A percentile compares a stretch with the other conserved stretches of the same genome.
Conservation (phyloP, 306 rosid species). For the Datisca glomerata region DNA sequence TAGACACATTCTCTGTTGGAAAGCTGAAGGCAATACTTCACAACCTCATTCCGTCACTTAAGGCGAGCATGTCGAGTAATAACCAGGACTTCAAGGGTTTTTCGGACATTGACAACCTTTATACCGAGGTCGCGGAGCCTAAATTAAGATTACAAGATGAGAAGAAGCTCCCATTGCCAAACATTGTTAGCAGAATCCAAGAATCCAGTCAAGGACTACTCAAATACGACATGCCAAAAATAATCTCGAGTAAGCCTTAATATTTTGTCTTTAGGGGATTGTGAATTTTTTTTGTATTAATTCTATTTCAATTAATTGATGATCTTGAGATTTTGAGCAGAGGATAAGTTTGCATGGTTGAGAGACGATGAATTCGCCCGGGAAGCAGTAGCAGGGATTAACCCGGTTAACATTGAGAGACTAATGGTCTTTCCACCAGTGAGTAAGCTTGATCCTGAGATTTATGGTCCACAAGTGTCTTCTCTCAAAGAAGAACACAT, state of each 20-base stretch:
- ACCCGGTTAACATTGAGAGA: slow-evolving; percentile 71
- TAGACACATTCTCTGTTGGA: slow-evolving; percentile 47
- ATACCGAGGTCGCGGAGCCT: slow-evolving; percentile 58
- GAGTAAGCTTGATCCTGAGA: slow-evolving; percentile 69
- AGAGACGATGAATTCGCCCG: slow-evolving; percentile 96
- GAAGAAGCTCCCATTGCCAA: slow-evolving; percentile 53
- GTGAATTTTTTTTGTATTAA: not conserved
- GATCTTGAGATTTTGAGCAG: slow-evolving; percentile 21
- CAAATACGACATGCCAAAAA: slow-evolving; percentile 70
- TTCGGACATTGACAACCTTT: slow-evolving; percentile 80
- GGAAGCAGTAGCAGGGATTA: slow-evolving; percentile 81
- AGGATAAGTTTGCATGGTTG: slow-evolving; percentile 88
- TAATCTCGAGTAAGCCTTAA: slow-evolving; percentile 71
- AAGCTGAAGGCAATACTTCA: slow-evolving; percentile 77
- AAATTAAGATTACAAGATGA: slow-evolving; percentile 60
- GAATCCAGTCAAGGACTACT: slow-evolving; percentile 54
- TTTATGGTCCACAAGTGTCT: slow-evolving; percentile 63
- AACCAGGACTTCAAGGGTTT: slow-evolving; percentile 61
- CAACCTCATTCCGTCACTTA: slow-evolving; percentile 60
- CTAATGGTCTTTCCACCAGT: slow-evolving; percentile 73
- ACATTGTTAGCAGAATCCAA: slow-evolving; percentile 38
- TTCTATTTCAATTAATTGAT: not conserved
- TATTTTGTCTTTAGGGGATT: slow-evolving; percentile 2
- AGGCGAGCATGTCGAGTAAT: slow-evolving; percentile 46
- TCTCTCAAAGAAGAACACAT: slow-evolving; percentile 85